These are phyloP conservation scores for Terfezia boudieri DNA, from an alignment of 495 filamentous ascomycete species.

Conservation along the genomic window DNA sequence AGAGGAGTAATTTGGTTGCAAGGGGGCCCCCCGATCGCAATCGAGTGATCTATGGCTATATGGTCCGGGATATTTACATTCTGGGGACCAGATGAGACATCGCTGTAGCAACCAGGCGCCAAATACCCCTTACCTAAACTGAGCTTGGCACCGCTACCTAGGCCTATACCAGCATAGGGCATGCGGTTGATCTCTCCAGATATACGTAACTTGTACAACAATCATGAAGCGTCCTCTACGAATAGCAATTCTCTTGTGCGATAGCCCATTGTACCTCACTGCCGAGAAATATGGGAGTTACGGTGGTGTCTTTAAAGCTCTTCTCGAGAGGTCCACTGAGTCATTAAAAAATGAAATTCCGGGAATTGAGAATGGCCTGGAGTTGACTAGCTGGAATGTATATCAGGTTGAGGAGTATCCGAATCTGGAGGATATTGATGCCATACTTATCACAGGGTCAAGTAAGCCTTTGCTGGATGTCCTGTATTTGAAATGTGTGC, in stretches of 20 bases:
- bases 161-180: too few relatives aligned
- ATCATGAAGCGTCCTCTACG: slow-evolving; percentile 30
- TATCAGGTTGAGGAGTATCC: slow-evolving; percentile 43
- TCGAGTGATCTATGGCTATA: too few relatives aligned
- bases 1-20: too few relatives aligned
- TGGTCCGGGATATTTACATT: too few relatives aligned
- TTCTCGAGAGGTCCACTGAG: slow-evolving; percentile 34
- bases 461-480: slow-evolving; percentile 1
- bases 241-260: slow-evolving; percentile 68
- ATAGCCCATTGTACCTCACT: slow-evolving; percentile 37
- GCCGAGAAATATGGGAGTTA: slow-evolving; percentile 47
- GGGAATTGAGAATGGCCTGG: slow-evolving; percentile 24
- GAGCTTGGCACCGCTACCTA: too few relatives aligned
- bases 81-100: too few relatives aligned
- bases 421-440: slow-evolving; percentile 49
- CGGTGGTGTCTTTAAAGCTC: slow-evolving; percentile 41
- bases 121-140: too few relatives aligned
- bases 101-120: too few relatives aligned
- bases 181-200: too few relatives aligned
- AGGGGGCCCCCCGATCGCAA: too few relatives aligned
- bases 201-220: too few relatives aligned
- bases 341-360: slow-evolving; percentile 22
- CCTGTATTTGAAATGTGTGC: too few relatives aligned
- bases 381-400: slow-evolving; percentile 45
- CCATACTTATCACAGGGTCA: slow-evolving; percentile 59